Evolutionary conservation across 2,329 filamentous ascomycete genomes (phyloP).

Genomic region (Fusarium proliferatum): DNA sequence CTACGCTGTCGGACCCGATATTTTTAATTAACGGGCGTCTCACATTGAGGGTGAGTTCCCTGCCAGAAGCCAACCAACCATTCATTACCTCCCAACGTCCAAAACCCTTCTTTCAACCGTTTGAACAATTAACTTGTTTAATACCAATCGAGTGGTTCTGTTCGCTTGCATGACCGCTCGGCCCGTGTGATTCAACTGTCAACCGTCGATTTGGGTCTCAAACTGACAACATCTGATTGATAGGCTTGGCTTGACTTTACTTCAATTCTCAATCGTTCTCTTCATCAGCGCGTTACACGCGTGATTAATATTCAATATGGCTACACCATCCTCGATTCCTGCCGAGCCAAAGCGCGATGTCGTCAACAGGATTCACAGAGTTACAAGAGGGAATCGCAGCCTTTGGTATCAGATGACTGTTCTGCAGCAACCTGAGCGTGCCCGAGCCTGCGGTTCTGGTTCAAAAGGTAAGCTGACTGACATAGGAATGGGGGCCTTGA

Average conservation of each 20-base stretch:
- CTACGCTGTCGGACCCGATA: conserved; percentile 6
- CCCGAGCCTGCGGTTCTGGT: conserved; percentile 93
- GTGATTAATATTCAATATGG: conserved; percentile 44
- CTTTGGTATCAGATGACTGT: conserved; percentile 87
- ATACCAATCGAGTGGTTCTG: conserved; percentile 12
- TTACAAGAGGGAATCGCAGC: conserved; percentile 78
- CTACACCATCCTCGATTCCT: conserved; percentile 48
- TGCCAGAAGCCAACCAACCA: conserved; percentile 1
- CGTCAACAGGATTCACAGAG: conserved; percentile 59
- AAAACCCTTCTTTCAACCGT: conserved; percentile 7
- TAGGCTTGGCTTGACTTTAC: conserved; percentile 21
- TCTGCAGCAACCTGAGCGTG: conserved; percentile 93
- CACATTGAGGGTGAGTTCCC: conserved; percentile 38
- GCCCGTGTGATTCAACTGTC: conserved; percentile 6
- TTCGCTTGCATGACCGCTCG: conserved; percentile 16
- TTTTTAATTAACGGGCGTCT: conserved; percentile 26
- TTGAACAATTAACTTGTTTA: conserved; percentile 13
- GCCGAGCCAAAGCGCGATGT: conserved; percentile 49
- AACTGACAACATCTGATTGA: conserved; percentile 19
- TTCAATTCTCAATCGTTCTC: conserved; percentile 22
- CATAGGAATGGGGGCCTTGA: neutral
- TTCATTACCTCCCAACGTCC: conserved; percentile 9
- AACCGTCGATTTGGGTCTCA: neutral
- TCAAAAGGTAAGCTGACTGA: conserved; percentile 79
- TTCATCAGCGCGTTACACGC: conserved; percentile 17